Evolutionary conservation across 1,139 yeast species (phyloP).

Genomic region (Yamadazyma sp.): DNA sequence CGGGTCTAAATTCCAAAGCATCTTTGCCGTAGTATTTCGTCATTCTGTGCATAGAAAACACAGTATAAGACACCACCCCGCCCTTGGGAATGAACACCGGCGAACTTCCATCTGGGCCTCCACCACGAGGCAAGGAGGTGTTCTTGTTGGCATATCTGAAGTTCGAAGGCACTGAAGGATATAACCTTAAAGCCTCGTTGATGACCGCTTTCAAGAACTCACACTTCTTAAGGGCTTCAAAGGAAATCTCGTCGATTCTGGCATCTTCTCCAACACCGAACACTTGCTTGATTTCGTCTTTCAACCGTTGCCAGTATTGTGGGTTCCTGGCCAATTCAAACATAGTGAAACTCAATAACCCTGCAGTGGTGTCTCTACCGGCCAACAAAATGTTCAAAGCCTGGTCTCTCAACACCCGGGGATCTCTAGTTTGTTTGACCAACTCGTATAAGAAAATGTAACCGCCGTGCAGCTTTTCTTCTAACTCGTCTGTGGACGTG

Average conservation of each 20-base stretch:
- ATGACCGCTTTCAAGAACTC: slow-evolving; percentile 44
- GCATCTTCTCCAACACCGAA: slow-evolving; percentile 37
- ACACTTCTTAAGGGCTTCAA: slow-evolving; percentile 48
- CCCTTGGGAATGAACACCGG: slow-evolving; percentile 46
- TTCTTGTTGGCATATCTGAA: slow-evolving; percentile 40
- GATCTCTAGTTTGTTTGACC: slow-evolving; percentile 42
- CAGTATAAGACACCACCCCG: slow-evolving; percentile 36
- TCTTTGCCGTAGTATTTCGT: slow-evolving; percentile 43
- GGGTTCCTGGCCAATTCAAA: slow-evolving; percentile 43
- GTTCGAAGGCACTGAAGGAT: slow-evolving; percentile 53
- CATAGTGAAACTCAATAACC: slow-evolving; percentile 37
- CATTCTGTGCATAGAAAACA: slow-evolving; percentile 43
- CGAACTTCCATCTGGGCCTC: slow-evolving; percentile 40
- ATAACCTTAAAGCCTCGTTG: slow-evolving; percentile 49
- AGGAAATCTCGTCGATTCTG: slow-evolving; percentile 31
- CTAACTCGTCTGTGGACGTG: slow-evolving; percentile 29
- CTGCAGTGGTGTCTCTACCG: slow-evolving; percentile 49
- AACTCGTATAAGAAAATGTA: slow-evolving; percentile 44
- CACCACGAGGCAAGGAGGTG: slow-evolving; percentile 52
- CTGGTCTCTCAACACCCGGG: slow-evolving; percentile 40
- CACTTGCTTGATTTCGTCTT: slow-evolving; percentile 27
- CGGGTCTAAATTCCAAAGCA: slow-evolving; percentile 43
- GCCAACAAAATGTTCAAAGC: slow-evolving; percentile 43
- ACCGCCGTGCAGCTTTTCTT: slow-evolving; percentile 31
- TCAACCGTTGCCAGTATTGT: slow-evolving; percentile 29